Conservation (phyloP, 225 moss, liverwort and hornwort genomes). For the Bryoerythrophyllum caledonicum region DNA sequence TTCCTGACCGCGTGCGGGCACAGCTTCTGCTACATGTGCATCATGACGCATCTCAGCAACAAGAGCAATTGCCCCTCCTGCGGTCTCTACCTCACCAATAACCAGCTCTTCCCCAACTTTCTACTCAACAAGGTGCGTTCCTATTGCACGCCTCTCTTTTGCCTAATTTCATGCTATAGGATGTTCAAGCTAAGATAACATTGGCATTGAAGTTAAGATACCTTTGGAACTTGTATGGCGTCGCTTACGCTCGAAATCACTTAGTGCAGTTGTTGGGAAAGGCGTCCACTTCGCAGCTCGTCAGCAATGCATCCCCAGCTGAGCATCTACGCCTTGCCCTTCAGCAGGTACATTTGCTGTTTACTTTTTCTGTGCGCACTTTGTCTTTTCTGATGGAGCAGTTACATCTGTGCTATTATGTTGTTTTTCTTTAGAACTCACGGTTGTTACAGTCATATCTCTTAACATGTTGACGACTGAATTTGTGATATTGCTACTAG, state of each 20-base stretch:
- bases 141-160: no score
- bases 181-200: not conserved
- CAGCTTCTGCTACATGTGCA: constrained; percentile 96
- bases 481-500: constrained; percentile 26
- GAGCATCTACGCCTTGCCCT: constrained; percentile 88
- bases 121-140: constrained; percentile 79
- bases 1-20: constrained; percentile 97
- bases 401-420: not conserved
- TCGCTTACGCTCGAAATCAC: constrained; percentile 22
- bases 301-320: constrained; percentile 78
- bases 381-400: constrained; percentile 1
- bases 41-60: constrained; percentile 87
- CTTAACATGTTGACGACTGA: not conserved
- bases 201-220: constrained; percentile 2
- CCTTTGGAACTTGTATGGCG: not conserved
- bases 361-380: not conserved
- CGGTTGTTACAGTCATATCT: not conserved
- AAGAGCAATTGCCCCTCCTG: constrained; percentile 94
- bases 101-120: constrained; percentile 86
- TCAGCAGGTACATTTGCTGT: constrained; percentile 47
- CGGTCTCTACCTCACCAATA: constrained; percentile 72
- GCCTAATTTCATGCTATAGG: not conserved
- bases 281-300: constrained; percentile 77
- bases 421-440: not conserved
- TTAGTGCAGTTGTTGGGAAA: constrained; percentile 72